A percentile compares a stretch with the other conserved stretches of the same genome.
Conservation (phyloP, 2,329 filamentous ascomycete species). For the Xylariaceae sp. region DNA sequence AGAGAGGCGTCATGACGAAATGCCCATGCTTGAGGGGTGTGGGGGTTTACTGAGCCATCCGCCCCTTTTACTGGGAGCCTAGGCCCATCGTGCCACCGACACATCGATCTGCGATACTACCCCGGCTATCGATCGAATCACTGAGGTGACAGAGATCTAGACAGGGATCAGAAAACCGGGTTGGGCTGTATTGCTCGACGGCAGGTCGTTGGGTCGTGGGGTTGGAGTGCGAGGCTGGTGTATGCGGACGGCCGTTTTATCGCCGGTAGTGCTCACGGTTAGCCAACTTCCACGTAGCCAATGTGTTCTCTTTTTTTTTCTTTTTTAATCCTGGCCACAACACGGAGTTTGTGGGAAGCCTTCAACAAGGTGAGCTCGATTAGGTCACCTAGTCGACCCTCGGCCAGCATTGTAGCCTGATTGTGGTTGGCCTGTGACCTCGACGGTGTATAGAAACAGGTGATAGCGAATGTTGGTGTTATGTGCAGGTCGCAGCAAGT, state of each 20-base stretch:
- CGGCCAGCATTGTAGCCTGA: neutral
- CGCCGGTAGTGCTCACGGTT: slow-evolving; percentile 13
- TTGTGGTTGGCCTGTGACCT: neutral
- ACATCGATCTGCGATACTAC: slow-evolving; percentile 17
- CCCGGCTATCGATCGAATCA: slow-evolving; percentile 20
- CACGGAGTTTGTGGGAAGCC: neutral
- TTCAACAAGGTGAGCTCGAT: neutral
- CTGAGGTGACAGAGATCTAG: slow-evolving; percentile 14
- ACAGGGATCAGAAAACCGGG: slow-evolving; percentile 16
- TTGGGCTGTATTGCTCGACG: slow-evolving; percentile 16
- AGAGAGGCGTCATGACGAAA: neutral
- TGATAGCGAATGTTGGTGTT: neutral
- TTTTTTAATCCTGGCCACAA: neutral
- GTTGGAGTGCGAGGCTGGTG: slow-evolving; percentile 17
- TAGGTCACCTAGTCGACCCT: neutral
- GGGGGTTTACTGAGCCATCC: slow-evolving; percentile 5
- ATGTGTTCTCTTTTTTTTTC: neutral
- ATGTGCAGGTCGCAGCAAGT: slow-evolving; percentile 1
- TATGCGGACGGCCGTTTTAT: slow-evolving; percentile 23
- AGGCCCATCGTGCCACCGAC: slow-evolving; percentile 9
- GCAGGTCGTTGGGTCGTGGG: slow-evolving; percentile 17
- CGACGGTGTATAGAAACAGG: neutral
- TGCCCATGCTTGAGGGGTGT: neutral
- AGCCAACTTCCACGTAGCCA: neutral
- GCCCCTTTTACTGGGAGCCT: slow-evolving; percentile 9